These are phyloP conservation scores for Fusarium tanahbumbuense DNA, from an alignment of 2,329 filamentous ascomycete species.

Conservation along the genomic window DNA sequence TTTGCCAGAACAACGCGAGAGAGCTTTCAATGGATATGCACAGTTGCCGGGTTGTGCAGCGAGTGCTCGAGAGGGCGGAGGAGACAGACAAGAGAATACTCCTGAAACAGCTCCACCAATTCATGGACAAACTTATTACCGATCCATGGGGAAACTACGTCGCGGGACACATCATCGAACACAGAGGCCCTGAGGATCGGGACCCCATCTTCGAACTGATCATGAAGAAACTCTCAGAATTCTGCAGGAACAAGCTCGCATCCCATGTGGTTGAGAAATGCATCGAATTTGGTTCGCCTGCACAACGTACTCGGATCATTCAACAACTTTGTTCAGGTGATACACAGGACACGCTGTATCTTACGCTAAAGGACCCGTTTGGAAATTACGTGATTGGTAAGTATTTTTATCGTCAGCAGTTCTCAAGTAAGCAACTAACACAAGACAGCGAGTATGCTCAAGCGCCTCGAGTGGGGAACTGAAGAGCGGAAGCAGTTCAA, in stretches of 20 bases:
- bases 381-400: conserved; percentile 98
- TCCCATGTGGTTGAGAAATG: conserved; percentile 98
- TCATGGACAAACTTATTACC: conserved; percentile 77
- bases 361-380: conserved; percentile 88
- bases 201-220: conserved; percentile 79
- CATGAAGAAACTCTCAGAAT: conserved; percentile 74
- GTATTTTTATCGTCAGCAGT: conserved; percentile 54
- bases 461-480: conserved; percentile 48
- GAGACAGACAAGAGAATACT: conserved; percentile 77
- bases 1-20: conserved; percentile 80
- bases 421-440: conserved; percentile 24
- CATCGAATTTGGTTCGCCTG: conserved; percentile 75
- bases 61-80: conserved; percentile 86
- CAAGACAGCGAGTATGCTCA: conserved; percentile 79
- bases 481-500: neutral
- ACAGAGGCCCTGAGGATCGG: conserved; percentile 79
- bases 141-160: conserved; percentile 98
- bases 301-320: conserved; percentile 78
- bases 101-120: conserved; percentile 81
- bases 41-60: conserved; percentile 92
- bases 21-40: conserved; percentile 82
- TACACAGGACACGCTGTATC: conserved; percentile 76
- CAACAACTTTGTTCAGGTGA: conserved; percentile 70
- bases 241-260: conserved; percentile 95
- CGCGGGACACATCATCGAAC: conserved; percentile 87